These are phyloP conservation scores for Posidonia oceanica DNA, from an alignment of 116 monocot genomes.

Conservation along the genomic window DNA sequence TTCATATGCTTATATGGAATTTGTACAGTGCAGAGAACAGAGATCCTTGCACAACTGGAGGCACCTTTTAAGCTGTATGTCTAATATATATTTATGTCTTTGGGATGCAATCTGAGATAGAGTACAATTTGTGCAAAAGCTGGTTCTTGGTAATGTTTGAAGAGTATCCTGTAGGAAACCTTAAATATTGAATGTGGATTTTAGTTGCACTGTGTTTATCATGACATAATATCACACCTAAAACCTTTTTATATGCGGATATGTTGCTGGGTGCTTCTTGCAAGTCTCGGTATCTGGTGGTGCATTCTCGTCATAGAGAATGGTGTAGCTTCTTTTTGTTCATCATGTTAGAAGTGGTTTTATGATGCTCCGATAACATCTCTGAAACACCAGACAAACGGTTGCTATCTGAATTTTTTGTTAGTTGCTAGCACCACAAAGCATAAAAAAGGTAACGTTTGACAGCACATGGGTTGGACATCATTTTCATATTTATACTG, in stretches of 20 bases:
- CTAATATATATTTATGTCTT: neutral
- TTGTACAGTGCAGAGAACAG: conserved; percentile 1
- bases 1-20: neutral
- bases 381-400: no score
- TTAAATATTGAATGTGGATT: neutral
- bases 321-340: no score
- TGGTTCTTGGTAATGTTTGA: neutral
- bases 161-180: neutral
- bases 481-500: no score
- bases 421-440: no score
- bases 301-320: no score
- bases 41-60: conserved; percentile 1
- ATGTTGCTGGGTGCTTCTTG: neutral
- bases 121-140: neutral
- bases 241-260: neutral
- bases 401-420: no score
- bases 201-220: neutral
- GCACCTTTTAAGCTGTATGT: conserved; percentile 1
- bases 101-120: neutral
- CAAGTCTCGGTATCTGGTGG: no score
- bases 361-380: no score
- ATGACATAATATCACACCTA: neutral
- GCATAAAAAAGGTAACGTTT: no score
- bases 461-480: no score
- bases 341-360: no score